phyloP scores from a whole-genome alignment of 2,329 filamentous ascomycete genomes.

The Colletotrichum sp. region DNA sequence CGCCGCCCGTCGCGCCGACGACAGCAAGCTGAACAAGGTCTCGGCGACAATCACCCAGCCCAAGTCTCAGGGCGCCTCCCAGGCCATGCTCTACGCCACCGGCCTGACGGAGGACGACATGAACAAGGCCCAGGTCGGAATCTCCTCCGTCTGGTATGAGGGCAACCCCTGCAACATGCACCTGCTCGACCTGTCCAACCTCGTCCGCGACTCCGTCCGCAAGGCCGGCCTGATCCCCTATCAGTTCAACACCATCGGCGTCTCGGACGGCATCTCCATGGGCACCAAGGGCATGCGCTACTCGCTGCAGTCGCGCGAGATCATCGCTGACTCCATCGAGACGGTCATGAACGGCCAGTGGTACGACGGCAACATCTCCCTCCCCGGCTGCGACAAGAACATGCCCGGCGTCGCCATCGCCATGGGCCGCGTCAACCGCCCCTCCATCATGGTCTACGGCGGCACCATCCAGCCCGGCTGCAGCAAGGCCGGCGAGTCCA shows the following conservation, averaged over 20 bases:
- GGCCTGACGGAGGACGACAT: constrained; percentile 86
- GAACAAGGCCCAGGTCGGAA: constrained; percentile 96
- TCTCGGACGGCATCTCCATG: constrained; percentile 98
- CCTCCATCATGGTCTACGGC: constrained; percentile 97
- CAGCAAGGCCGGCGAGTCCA: constrained; percentile 73
- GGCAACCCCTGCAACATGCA: constrained; percentile 99
- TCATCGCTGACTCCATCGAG: constrained; percentile 98
- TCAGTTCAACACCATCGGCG: constrained; percentile 99
- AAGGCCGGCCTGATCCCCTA: constrained; percentile 85
- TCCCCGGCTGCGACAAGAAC: constrained; percentile 99
- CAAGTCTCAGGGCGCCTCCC: constrained; percentile 96
- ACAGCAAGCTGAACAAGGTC: constrained; percentile 79
- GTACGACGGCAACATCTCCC: constrained; percentile 97
- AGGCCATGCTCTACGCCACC: constrained; percentile 98
- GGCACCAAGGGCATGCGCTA: constrained; percentile 97
- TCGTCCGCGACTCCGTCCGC: constrained; percentile 67
- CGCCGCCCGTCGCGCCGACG: constrained; percentile 51
- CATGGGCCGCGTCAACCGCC: constrained; percentile 93
- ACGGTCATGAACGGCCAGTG: constrained; percentile 99
- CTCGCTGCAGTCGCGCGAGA: constrained; percentile 90
- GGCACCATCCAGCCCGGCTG: constrained; percentile 94
- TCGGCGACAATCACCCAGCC: constrained; percentile 90
- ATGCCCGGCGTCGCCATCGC: constrained; percentile 94
- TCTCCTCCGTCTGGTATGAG: constrained; percentile 97
- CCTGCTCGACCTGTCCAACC: constrained; percentile 84